Evolutionary conservation across 176 grass and related monocot species (phyloP).

Genomic region (Musa acuminata): DNA sequence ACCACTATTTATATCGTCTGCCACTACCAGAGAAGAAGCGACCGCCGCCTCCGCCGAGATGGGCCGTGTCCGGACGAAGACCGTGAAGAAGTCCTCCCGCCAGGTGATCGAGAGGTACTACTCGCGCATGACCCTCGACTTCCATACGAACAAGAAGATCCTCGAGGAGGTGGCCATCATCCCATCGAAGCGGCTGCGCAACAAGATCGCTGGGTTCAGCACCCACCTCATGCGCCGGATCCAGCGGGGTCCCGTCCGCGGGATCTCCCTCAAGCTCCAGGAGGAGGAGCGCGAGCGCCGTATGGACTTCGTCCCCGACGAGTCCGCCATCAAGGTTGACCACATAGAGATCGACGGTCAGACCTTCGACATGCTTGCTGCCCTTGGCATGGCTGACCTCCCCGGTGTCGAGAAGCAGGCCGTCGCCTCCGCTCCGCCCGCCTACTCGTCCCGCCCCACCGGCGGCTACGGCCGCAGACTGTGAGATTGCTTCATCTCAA

Average conservation of each 20-base stretch:
- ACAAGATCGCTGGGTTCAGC: too few relatives aligned
- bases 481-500: too few relatives aligned
- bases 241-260: constrained; percentile 2
- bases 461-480: background rate
- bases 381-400: constrained; percentile 12
- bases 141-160: too few relatives aligned
- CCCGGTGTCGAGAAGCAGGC: constrained; percentile 11
- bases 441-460: background rate
- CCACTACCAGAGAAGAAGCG: too few relatives aligned
- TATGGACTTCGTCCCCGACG: constrained; percentile 19
- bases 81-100: too few relatives aligned
- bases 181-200: too few relatives aligned
- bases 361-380: constrained; percentile 10
- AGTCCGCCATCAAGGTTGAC: constrained; percentile 15
- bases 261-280: constrained; percentile 9
- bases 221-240: constrained; percentile 6
- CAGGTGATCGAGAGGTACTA: too few relatives aligned
- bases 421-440: background rate
- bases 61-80: too few relatives aligned
- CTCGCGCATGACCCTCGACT: too few relatives aligned
- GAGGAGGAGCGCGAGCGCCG: constrained; percentile 22
- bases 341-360: constrained; percentile 15
- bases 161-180: too few relatives aligned
- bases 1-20: too few relatives aligned
- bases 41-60: too few relatives aligned